Conservation (phyloP, 2,329 filamentous ascomycete genomes). For the Allantophomopsis lycopodina region DNA sequence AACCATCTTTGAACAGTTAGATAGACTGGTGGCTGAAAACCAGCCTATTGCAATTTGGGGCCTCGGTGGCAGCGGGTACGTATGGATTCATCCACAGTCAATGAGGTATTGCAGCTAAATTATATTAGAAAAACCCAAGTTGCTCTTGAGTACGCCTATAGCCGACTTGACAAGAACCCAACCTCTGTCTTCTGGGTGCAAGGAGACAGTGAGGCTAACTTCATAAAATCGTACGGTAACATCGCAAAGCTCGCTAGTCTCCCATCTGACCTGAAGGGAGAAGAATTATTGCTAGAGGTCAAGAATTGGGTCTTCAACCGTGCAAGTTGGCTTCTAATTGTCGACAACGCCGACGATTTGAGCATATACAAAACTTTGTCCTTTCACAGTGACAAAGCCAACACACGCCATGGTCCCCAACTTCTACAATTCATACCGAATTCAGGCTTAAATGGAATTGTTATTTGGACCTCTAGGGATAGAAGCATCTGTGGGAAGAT, state of each 20-base stretch:
- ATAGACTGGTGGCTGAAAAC: constrained; percentile 1
- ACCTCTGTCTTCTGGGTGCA: constrained; percentile 24
- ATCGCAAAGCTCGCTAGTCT: constrained; percentile 17
- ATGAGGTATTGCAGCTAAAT: constrained; percentile 1
- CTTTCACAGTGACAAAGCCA: neutral
- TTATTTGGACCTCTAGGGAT: constrained; percentile 21
- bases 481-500: constrained; percentile 13
- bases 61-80: constrained; percentile 7
- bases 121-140: constrained; percentile 23
- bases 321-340: constrained; percentile 17
- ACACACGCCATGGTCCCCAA: no score
- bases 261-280: constrained; percentile 5
- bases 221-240: constrained; percentile 13
- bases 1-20: constrained; percentile 4
- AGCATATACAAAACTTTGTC: constrained; percentile 8
- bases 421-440: constrained; percentile 14
- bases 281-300: constrained; percentile 11
- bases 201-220: constrained; percentile 19
- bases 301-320: constrained; percentile 7
- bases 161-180: constrained; percentile 7
- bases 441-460: constrained; percentile 9
- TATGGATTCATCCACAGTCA: neutral
- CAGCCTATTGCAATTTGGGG: constrained; percentile 6
- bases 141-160: constrained; percentile 21
- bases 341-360: constrained; percentile 21